Percentiles rank a stretch among this genome's conserved stretches.
Evolutionary conservation across 352 stramenopile genomes (phyloP).

Genomic region (Pythium coloratum): DNA sequence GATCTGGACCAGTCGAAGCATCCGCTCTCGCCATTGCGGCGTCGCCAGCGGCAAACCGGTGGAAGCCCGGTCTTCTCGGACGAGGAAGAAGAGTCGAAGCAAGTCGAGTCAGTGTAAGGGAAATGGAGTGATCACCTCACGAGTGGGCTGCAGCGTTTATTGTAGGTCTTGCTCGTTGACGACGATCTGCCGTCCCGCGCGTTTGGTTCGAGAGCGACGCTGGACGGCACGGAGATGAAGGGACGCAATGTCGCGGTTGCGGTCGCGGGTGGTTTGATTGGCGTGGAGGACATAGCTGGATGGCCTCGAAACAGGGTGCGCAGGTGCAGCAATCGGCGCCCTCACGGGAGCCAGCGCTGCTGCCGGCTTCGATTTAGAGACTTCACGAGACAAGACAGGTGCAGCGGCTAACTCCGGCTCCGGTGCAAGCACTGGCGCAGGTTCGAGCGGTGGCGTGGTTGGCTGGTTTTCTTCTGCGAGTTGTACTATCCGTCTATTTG

Average conservation of each 20-base stretch:
- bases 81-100: constrained; percentile 26
- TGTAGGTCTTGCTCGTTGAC: constrained; percentile 37
- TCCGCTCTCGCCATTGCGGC: constrained; percentile 40
- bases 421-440: neutral
- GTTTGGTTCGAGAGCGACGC: constrained; percentile 44
- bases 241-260: constrained; percentile 65
- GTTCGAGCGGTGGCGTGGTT: neutral
- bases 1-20: constrained; percentile 22
- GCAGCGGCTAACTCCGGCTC: neutral
- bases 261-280: constrained; percentile 33
- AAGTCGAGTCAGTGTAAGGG: constrained; percentile 34
- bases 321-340: neutral
- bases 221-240: constrained; percentile 61
- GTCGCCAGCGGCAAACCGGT: constrained; percentile 26
- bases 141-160: neutral
- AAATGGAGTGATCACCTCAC: constrained; percentile 1
- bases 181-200: constrained; percentile 29
- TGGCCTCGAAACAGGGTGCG: neutral
- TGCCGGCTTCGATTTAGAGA: neutral
- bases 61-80: constrained; percentile 27
- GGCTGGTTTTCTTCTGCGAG: neutral
- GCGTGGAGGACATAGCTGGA: constrained; percentile 9
- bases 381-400: neutral
- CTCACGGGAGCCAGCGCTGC: constrained; percentile 19
- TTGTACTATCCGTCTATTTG: neutral